Evolutionary conservation across 75 land plant genomes (phyloP).

Genomic region (Selaginella tamariscina): DNA sequence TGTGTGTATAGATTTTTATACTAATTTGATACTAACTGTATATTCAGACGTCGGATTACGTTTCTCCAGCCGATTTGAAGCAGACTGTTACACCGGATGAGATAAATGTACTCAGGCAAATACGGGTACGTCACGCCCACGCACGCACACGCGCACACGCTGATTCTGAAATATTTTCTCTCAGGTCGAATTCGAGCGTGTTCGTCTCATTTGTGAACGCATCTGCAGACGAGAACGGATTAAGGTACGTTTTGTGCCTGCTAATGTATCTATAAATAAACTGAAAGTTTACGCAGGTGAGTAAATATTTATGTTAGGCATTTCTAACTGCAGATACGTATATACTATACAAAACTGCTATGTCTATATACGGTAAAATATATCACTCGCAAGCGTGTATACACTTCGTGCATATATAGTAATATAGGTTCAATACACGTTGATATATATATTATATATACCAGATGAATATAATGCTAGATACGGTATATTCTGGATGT

Average conservation of each 20-base stretch:
- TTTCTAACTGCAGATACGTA: too few species aligned
- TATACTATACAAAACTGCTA: too few species aligned
- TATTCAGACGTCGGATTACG: background rate
- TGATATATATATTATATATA: too few species aligned
- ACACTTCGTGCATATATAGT: too few species aligned
- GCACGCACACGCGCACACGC: too few species aligned
- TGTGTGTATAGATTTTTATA: too few species aligned
- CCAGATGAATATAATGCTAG: too few species aligned
- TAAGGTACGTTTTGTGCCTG: slow-evolving; percentile 39
- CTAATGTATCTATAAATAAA: background rate
- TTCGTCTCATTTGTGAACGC: slow-evolving; percentile 88
- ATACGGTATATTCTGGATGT: too few species aligned
- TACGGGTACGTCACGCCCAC: slow-evolving; percentile 79
- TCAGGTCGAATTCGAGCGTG: slow-evolving; percentile 84
- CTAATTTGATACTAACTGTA: background rate
- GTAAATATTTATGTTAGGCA: background rate
- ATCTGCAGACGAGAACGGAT: slow-evolving; percentile 68
- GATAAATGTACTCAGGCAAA: slow-evolving; percentile 41
- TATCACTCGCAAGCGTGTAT: too few species aligned
- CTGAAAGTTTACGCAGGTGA: slow-evolving; percentile 37
- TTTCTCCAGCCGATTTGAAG: slow-evolving; percentile 46
- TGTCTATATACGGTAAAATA: too few species aligned
- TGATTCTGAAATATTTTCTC: too few species aligned
- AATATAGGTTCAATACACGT: too few species aligned
- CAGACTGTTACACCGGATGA: slow-evolving; percentile 49